These are phyloP conservation scores for Debaryomyces nepalensis DNA, from an alignment of 1,139 yeast species.

Conservation along the genomic window DNA sequence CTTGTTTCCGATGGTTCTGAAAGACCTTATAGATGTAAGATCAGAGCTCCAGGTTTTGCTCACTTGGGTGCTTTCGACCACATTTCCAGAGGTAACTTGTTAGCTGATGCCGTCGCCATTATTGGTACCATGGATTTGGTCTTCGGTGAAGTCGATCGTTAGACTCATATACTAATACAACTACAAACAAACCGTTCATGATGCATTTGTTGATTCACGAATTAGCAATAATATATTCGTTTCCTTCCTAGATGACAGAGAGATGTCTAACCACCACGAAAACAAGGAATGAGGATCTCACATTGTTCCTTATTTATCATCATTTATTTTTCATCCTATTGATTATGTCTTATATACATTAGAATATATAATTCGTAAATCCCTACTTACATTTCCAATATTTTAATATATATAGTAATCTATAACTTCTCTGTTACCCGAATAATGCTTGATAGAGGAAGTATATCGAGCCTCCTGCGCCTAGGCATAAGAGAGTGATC, in stretches of 20 bases:
- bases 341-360: conserved; percentile 10
- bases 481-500: conserved; percentile 16
- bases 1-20: conserved; percentile 89
- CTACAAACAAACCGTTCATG: conserved; percentile 10
- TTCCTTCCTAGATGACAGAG: conserved; percentile 8
- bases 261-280: conserved; percentile 9
- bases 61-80: conserved; percentile 89
- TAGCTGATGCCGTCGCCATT: conserved; percentile 93
- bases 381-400: conserved; percentile 9
- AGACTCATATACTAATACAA: conserved; percentile 16
- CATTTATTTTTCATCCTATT: conserved; percentile 10
- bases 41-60: conserved; percentile 92
- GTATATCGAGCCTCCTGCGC: conserved; percentile 38
- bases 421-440: conserved; percentile 1
- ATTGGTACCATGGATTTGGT: conserved; percentile 96
- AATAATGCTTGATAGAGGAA: conserved; percentile 28
- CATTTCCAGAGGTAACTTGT: conserved; percentile 81
- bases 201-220: conserved; percentile 19
- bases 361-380: conserved; percentile 10
- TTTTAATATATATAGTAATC: conserved; percentile 11
- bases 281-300: conserved; percentile 2
- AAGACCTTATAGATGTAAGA: conserved; percentile 91
- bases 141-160: conserved; percentile 93
- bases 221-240: conserved; percentile 13
- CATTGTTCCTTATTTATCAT: conserved; percentile 4